These are phyloP conservation scores for Dissophora ornata DNA, from an alignment of 192 early-diverging fungal genomes.

Conservation along the genomic window DNA sequence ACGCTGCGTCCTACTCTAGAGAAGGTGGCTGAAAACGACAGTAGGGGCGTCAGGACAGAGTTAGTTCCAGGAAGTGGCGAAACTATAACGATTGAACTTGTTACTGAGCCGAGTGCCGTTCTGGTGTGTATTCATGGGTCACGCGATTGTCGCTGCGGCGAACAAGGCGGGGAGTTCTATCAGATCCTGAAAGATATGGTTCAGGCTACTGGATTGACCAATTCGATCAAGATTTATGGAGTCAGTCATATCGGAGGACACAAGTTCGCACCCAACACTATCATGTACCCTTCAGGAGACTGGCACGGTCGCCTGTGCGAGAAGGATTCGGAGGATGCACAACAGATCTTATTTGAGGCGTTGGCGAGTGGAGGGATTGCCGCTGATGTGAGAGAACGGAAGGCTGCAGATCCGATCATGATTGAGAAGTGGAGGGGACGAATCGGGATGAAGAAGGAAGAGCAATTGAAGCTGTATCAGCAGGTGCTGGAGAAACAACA, in stretches of 20 bases:
- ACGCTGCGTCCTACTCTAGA: constrained; percentile 24
- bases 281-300: constrained; percentile 65
- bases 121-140: constrained; percentile 60
- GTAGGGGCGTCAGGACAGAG: constrained; percentile 8
- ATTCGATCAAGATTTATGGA: constrained; percentile 50
- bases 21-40: not conserved
- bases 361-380: constrained; percentile 47
- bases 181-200: constrained; percentile 56
- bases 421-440: constrained; percentile 68
- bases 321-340: constrained; percentile 50
- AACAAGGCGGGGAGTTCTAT: constrained; percentile 52
- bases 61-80: constrained; percentile 44
- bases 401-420: constrained; percentile 22
- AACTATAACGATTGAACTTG: constrained; percentile 18
- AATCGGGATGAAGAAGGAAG: constrained; percentile 54
- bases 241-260: constrained; percentile 73
- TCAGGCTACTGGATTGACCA: constrained; percentile 15
- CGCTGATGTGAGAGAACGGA: constrained; percentile 21
- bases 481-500: constrained; percentile 15
- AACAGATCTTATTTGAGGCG: constrained; percentile 55
- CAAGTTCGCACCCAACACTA: constrained; percentile 66
- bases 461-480: constrained; percentile 52
- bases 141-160: constrained; percentile 62
- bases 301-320: constrained; percentile 65
- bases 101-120: constrained; percentile 35